Evolutionary conservation across 768 basidiomycete genomes (phyloP).

Genomic region (Rhizopogon vesiculosus): DNA sequence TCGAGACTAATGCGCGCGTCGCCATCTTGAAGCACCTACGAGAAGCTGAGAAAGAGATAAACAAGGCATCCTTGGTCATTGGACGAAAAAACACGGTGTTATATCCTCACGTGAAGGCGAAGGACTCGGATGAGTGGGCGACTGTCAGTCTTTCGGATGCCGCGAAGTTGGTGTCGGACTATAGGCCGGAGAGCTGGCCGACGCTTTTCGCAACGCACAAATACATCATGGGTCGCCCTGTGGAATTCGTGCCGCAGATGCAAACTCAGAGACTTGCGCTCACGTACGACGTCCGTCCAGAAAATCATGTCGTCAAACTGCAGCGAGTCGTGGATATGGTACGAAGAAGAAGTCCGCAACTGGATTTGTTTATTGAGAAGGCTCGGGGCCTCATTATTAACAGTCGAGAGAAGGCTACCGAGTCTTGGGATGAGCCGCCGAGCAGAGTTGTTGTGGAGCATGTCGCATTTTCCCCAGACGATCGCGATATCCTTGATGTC

Average conservation of each 20-base stretch:
- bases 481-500: constrained; percentile 55
- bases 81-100: constrained; percentile 20
- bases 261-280: constrained; percentile 42
- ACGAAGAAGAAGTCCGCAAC: constrained; percentile 29
- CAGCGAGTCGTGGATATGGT: constrained; percentile 45
- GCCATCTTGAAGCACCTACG: constrained; percentile 59
- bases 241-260: constrained; percentile 48
- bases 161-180: constrained; percentile 36
- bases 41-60: constrained; percentile 43
- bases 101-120: constrained; percentile 43
- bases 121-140: constrained; percentile 48
- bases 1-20: constrained; percentile 55
- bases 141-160: constrained; percentile 51
- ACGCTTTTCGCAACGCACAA: constrained; percentile 55
- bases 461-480: constrained; percentile 44
- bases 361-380: constrained; percentile 49
- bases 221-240: constrained; percentile 50
- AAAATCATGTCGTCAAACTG: constrained; percentile 48
- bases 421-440: constrained; percentile 27
- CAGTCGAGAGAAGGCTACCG: constrained; percentile 23
- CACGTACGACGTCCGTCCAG: constrained; percentile 61
- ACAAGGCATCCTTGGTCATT: constrained; percentile 35
- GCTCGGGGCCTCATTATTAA: constrained; percentile 37
- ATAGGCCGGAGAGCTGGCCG: constrained; percentile 22
- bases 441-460: constrained; percentile 22